Base-by-base conservation (phyloP, 805 yeast genomes). In the Peterozyma xylosa region DNA sequence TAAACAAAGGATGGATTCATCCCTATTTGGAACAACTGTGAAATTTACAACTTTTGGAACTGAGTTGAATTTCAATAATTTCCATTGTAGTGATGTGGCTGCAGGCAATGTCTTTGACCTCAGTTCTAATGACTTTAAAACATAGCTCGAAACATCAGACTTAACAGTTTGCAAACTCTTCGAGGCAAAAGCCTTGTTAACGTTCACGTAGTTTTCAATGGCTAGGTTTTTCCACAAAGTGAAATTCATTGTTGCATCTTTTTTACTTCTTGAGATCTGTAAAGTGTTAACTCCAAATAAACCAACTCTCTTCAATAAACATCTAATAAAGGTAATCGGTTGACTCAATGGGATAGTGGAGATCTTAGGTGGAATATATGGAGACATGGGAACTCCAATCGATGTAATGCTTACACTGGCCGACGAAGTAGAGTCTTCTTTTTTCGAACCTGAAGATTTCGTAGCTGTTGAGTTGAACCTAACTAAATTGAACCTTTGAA, bases 141-240 rank as follows among this genome's bases (percentile, higher is more conserved):
- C 86, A 78, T 82, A 81, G n/a, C 78, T 66, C 2, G 83, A 71
- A 17, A 80, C 66, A 13, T 62, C 55, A 36, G 68, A 65, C 45
- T 67, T 68, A 11, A 78, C 65, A 11, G 69, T 53, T 32, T 61
- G 65, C 38, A 87, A 56, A 50, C 80, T 69, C 30, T 68, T 70
- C 15, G 68, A 58, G 2, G 95, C 91, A 68, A 90, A 90, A 2
- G 88, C 80, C 55, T 80, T 79, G 64, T 90, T 88, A n/a, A 86
- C 82, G 45, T 76, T 76, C 29, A 83, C 84, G 60, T 80, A 89
- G 41, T 69, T 70, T 52, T 87, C 87, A 53, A 90, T 79, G 7
- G 95, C 95, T 30, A 73, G 73, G 62, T 88, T 91, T 60, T 86
- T 86, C 96, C 96, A 90, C 47, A 80, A 74, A 16, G 78, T 58